A percentile compares a stretch with the other conserved stretches of the same genome.
phyloP scores from a whole-genome alignment of 2,329 filamentous ascomycete species.

The Phyllosticta paracitricarpa region DNA sequence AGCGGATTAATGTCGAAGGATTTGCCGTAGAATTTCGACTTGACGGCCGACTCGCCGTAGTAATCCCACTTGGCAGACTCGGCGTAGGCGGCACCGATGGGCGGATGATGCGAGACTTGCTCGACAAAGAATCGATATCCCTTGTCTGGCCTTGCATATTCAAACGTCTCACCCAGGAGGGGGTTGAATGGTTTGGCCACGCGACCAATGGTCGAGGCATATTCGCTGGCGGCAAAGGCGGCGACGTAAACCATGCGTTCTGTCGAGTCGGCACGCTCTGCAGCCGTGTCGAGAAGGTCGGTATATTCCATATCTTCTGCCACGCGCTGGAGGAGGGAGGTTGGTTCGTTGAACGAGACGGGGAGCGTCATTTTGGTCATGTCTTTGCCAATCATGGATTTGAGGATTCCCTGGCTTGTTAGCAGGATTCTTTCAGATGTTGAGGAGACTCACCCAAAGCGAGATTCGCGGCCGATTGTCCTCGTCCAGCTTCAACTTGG shows the following conservation, averaged over 20 bases:
- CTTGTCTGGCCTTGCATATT: constrained; percentile 91
- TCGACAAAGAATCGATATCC: constrained; percentile 98
- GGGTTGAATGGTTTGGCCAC: constrained; percentile 98
- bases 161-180: constrained; percentile 89
- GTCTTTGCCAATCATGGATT: constrained; percentile 99
- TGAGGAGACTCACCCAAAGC: constrained; percentile 65
- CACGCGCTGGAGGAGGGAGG: constrained; percentile 85
- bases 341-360: constrained; percentile 97
- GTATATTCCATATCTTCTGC: constrained; percentile 98
- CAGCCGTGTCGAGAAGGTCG: constrained; percentile 80
- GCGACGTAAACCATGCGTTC: constrained; percentile 92
- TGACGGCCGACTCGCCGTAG: constrained; percentile 88
- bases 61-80: constrained; percentile 94
- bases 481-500: constrained; percentile 74
- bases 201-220: constrained; percentile 90
- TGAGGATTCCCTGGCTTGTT: constrained; percentile 67
- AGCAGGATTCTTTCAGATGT: constrained; percentile 13
- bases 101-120: constrained; percentile 95
- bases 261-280: constrained; percentile 73
- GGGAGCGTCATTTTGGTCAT: constrained; percentile 99
- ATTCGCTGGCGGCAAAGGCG: constrained; percentile 91
- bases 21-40: constrained; percentile 94
- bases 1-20: constrained; percentile 95
- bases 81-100: constrained; percentile 84
- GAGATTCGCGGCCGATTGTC: constrained; percentile 91